A percentile compares a stretch with the other conserved stretches of the same genome.
Conservation (phyloP, 1,284 basidiomycete species). For the Amylostereum areolatum region DNA sequence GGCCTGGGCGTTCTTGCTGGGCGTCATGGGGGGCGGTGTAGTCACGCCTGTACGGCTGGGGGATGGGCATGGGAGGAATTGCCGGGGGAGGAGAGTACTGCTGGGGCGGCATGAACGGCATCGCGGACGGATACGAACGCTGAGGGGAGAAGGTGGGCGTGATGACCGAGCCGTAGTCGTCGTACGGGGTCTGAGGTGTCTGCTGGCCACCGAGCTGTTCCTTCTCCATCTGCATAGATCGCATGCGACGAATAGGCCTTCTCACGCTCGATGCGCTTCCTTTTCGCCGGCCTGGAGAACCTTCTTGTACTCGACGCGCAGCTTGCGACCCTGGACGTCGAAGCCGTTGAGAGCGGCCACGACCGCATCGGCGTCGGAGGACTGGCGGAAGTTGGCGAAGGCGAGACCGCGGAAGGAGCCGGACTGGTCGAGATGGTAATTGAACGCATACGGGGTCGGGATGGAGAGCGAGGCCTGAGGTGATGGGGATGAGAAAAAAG, state of each 20-base stretch:
- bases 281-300: slow-evolving; percentile 98
- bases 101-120: slow-evolving; percentile 50
- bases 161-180: slow-evolving; percentile 59
- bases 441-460: slow-evolving; percentile 99
- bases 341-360: slow-evolving; percentile 94
- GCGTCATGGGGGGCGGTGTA: slow-evolving; percentile 43
- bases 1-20: slow-evolving; percentile 47
- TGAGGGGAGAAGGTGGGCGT: slow-evolving; percentile 48
- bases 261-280: slow-evolving; percentile 96
- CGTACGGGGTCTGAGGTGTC: slow-evolving; percentile 38
- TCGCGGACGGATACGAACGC: slow-evolving; percentile 61
- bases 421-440: slow-evolving; percentile 93
- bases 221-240: slow-evolving; percentile 90
- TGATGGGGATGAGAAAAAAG: slow-evolving; percentile 3
- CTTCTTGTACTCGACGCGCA: slow-evolving; percentile 99
- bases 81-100: slow-evolving; percentile 58
- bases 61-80: slow-evolving; percentile 51
- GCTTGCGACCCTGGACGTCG: slow-evolving; percentile 96
- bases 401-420: slow-evolving; percentile 96
- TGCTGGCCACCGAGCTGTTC: slow-evolving; percentile 46
- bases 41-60: slow-evolving; percentile 44
- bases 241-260: slow-evolving; percentile 98
- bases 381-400: slow-evolving; percentile 95
- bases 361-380: slow-evolving; percentile 90
- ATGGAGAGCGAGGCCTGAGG: slow-evolving; percentile 83